Percentiles rank a stretch among this genome's conserved stretches.
Conservation (phyloP, 2,329 filamentous ascomycete species). For the Ophiostoma perfectum region DNA sequence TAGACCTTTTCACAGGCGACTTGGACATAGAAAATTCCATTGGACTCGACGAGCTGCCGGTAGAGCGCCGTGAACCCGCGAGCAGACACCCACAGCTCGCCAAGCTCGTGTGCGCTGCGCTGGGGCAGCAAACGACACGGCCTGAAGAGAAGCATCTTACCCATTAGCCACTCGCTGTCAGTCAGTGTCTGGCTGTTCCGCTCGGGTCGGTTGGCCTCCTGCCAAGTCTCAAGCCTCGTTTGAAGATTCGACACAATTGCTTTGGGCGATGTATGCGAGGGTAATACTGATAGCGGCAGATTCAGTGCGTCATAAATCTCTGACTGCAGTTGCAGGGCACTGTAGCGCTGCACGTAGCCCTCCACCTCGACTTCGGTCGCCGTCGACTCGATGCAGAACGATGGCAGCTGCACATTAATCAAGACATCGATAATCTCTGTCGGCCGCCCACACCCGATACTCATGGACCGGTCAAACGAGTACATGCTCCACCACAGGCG, state of each 20-base stretch:
- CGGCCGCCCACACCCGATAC: constrained; percentile 27
- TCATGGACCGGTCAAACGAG: constrained; percentile 30
- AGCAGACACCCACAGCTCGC: constrained; percentile 27
- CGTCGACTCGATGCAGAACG: constrained; percentile 28
- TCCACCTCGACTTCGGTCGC: constrained; percentile 26
- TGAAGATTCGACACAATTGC: constrained; percentile 19
- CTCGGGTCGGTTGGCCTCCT: constrained; percentile 23
- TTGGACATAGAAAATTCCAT: constrained; percentile 29
- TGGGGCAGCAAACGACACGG: constrained; percentile 27
- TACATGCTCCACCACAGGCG: constrained; percentile 31
- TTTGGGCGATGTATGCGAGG: not conserved
- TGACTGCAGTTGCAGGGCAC: constrained; percentile 28
- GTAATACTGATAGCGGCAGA: not conserved
- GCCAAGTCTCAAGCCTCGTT: constrained; percentile 22
- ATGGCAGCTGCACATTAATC: constrained; percentile 26
- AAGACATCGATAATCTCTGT: constrained; percentile 28
- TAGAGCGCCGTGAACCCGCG: constrained; percentile 26
- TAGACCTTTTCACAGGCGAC: constrained; percentile 30
- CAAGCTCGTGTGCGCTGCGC: constrained; percentile 21
- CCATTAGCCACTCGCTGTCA: constrained; percentile 29
- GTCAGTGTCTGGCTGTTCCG: constrained; percentile 25
- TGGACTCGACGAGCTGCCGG: constrained; percentile 28
- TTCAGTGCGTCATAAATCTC: constrained; percentile 28
- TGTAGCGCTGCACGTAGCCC: constrained; percentile 29
- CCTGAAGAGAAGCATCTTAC: constrained; percentile 27